Evolutionary conservation across 2,329 filamentous ascomycete species (phyloP).

Genomic region (Fusarium citri): DNA sequence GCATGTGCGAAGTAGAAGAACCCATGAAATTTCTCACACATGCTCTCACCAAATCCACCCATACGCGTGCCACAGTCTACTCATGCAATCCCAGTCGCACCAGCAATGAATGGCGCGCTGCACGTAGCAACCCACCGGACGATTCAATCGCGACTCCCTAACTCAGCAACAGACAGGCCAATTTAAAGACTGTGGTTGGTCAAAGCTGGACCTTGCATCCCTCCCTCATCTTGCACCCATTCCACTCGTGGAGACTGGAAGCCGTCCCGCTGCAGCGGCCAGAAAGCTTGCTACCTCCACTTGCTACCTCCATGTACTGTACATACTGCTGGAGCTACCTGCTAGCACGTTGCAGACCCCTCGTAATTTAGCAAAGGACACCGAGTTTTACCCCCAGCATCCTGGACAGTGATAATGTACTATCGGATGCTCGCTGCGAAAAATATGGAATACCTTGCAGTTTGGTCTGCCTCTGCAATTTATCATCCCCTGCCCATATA

Average conservation of each 20-base stretch:
- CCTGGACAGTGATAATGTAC: not conserved
- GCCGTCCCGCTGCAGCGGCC: constrained; percentile 28
- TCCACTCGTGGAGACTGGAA: constrained; percentile 39
- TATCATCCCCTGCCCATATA: constrained; percentile 21
- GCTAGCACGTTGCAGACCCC: constrained; percentile 25
- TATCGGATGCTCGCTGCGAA: not conserved
- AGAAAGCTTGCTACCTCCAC: constrained; percentile 23
- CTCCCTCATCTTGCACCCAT: constrained; percentile 40
- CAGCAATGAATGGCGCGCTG: constrained; percentile 43
- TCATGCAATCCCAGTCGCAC: constrained; percentile 42
- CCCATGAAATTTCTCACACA: constrained; percentile 28
- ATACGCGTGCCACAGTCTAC: constrained; percentile 35
- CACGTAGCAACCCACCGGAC: constrained; percentile 38
- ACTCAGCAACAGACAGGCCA: constrained; percentile 46
- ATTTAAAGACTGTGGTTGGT: constrained; percentile 40
- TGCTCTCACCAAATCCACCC: constrained; percentile 32
- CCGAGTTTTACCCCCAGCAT: constrained; percentile 8
- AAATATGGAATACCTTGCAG: constrained; percentile 16
- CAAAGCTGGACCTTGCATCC: constrained; percentile 39
- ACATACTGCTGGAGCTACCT: constrained; percentile 11
- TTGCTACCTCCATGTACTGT: too few species aligned
- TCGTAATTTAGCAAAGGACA: constrained; percentile 20
- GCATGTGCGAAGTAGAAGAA: constrained; percentile 18
- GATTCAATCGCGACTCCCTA: constrained; percentile 45
- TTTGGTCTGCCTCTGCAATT: constrained; percentile 8